These are phyloP conservation scores for Globisporangium viniferum DNA, from an alignment of 352 stramenopile genomes.

Conservation along the genomic window DNA sequence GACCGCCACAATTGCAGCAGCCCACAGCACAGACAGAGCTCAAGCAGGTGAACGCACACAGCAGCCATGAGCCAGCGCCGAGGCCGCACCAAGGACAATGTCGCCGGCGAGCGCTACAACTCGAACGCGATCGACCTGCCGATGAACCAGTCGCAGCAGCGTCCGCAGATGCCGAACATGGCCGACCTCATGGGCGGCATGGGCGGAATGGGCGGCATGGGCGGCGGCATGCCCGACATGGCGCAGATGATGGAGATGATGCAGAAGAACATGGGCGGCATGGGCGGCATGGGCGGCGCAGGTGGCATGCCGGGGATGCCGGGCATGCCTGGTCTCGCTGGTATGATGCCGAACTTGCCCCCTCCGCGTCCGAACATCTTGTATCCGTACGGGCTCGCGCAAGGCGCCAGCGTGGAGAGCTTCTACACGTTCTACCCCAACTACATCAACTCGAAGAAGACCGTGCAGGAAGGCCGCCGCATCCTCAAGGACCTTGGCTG, in stretches of 20 bases:
- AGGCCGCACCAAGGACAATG: constrained; percentile 68
- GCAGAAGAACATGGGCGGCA: constrained; percentile 30
- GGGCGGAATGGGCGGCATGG: constrained; percentile 32
- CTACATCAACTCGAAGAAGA: constrained; percentile 85
- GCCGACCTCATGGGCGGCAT: constrained; percentile 60
- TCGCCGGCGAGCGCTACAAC: constrained; percentile 82
- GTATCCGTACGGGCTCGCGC: constrained; percentile 59
- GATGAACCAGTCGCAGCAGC: constrained; percentile 25
- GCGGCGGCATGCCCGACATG: constrained; percentile 35
- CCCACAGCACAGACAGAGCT: too few relatives aligned
- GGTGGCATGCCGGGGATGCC: constrained; percentile 41
- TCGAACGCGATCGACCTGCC: constrained; percentile 62
- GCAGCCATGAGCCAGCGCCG: constrained; percentile 35
- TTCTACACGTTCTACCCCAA: constrained; percentile 86
- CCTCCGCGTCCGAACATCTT: constrained; percentile 61
- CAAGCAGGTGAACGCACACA: not conserved
- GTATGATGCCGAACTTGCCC: constrained; percentile 26
- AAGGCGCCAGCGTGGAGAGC: constrained; percentile 47
- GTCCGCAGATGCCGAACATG: constrained; percentile 46
- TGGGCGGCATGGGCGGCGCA: constrained; percentile 24
- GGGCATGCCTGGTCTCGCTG: constrained; percentile 40
- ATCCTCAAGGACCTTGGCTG: constrained; percentile 65
- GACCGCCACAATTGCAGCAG: too few relatives aligned
- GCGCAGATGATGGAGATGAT: constrained; percentile 54
- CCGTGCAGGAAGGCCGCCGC: constrained; percentile 73